Base-by-base conservation (phyloP, 768 basidiomycete species). In the Coprinopsis cinerea region DNA sequence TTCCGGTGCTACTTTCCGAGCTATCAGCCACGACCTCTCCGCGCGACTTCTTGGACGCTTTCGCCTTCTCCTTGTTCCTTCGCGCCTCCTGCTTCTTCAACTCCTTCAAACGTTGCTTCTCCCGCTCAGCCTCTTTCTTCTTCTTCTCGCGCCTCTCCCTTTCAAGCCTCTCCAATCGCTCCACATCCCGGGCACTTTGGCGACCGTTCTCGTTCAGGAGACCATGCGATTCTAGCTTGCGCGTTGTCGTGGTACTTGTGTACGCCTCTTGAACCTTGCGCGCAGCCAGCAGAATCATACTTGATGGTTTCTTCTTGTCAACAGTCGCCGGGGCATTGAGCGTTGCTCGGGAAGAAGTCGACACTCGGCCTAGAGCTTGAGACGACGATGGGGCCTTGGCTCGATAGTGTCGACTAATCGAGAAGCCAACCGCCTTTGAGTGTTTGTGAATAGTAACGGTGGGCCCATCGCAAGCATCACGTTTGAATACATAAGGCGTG, bases 381-480 rank as follows among this genome's bases (percentile, higher is more conserved):
- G 17, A 49, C 26, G 48, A 48, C 48, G 32, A 58, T 50, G 17
- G 46, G n/a, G 24, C 47, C 39, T 34, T 57, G 27, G 52, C 43
- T 41, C 44, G 64, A 47, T 84, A 80, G 48, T 79, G 77, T 22
- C 89, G 79, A 63, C 84, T 83, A 42, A 92, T 78, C 0, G 88
- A 89, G 64, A 89, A 90, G 0, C 86, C 89, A 25, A 78, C 67
- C 2, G 85, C 84, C 48, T 85, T 81, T 1, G 89, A 88, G 60
- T 92, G 89, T 56, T 87, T 88, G 65, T 92, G 90, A 26, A 92
- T 79, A 47, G 85, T 81, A 27, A 79, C 74, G 20, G 72, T 69
- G 0, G 88, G 86, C 1, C 85, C 83, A 27, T 73, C 74, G 26
- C 64, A 66, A 4, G 63, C 66, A 28, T 71, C 72, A 3, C 57